Percentiles rank a stretch among this genome's conserved stretches.
These are phyloP conservation scores for Quercus lobata DNA, from an alignment of 331 rosid genomes.

Conservation along the genomic window DNA sequence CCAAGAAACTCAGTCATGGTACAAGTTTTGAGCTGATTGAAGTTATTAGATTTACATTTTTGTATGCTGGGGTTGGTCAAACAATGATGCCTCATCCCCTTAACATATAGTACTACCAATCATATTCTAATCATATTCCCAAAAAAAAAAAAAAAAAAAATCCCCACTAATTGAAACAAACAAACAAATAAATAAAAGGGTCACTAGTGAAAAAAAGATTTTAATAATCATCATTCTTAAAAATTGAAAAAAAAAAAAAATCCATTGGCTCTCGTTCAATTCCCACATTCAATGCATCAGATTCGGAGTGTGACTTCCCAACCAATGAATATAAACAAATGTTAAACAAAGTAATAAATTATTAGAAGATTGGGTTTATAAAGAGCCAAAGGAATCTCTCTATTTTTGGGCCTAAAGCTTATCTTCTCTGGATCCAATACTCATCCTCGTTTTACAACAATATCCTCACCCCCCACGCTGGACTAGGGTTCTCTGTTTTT, in stretches of 20 bases:
- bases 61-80: too few species aligned
- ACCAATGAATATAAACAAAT: constrained; percentile 26
- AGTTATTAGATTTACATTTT: too few species aligned
- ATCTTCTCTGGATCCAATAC: constrained; percentile 62
- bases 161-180: not conserved
- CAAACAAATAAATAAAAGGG: too few species aligned
- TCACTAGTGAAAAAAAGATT: constrained; percentile 2
- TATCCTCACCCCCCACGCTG: constrained; percentile 50
- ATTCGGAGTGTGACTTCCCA: constrained; percentile 36
- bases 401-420: constrained; percentile 26
- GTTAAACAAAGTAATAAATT: not conserved
- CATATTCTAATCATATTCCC: too few species aligned
- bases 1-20: too few species aligned
- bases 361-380: constrained; percentile 18
- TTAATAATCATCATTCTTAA: not conserved
- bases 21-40: too few species aligned
- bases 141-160: not conserved
- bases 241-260: not conserved
- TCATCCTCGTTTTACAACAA: constrained; percentile 31
- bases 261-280: constrained; percentile 22
- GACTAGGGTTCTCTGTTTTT: constrained; percentile 20
- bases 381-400: constrained; percentile 45
- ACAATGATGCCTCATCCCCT: too few species aligned
- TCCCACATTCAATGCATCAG: constrained; percentile 53
- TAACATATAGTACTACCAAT: too few species aligned